phyloP scores from a whole-genome alignment of 257 asterid genomes.

The Ophiorrhiza pumila region DNA sequence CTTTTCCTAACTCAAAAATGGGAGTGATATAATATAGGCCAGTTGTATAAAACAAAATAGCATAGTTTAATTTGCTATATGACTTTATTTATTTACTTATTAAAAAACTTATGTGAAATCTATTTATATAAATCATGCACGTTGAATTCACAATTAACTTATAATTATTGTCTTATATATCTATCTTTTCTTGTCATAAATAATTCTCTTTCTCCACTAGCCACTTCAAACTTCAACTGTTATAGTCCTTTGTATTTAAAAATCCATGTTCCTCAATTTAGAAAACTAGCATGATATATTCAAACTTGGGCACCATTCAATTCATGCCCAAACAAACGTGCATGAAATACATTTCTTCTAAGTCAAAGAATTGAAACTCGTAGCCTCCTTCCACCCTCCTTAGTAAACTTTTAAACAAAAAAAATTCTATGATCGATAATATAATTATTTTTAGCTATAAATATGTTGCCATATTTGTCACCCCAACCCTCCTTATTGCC shows the following conservation, averaged over 20 bases:
- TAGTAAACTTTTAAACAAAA: background rate
- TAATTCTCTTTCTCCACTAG: background rate
- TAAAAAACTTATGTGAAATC: too few relatives aligned
- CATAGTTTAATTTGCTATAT: too few relatives aligned
- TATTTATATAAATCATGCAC: background rate
- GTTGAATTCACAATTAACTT: too few relatives aligned
- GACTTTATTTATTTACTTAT: too few relatives aligned
- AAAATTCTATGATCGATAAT: background rate
- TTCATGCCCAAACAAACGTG: conserved; percentile 2
- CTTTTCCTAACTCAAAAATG: too few relatives aligned
- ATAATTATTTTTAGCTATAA: conserved; percentile 9
- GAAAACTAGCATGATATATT: background rate
- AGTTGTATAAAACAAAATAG: too few relatives aligned
- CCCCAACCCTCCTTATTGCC: background rate
- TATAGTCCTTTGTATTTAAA: conserved; percentile 1
- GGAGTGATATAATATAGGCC: too few relatives aligned
- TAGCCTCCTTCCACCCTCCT: background rate
- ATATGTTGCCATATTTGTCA: conserved; percentile 11
- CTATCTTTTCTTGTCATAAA: background rate
- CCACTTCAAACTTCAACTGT: background rate
- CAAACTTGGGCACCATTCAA: conserved; percentile 11
- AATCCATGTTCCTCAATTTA: background rate
- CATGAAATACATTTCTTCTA: background rate
- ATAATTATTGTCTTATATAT: too few relatives aligned
- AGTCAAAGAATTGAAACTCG: conserved; percentile 18